phyloP scores from a whole-genome alignment of 495 filamentous ascomycete genomes.

The Daldinia bambusicola region DNA sequence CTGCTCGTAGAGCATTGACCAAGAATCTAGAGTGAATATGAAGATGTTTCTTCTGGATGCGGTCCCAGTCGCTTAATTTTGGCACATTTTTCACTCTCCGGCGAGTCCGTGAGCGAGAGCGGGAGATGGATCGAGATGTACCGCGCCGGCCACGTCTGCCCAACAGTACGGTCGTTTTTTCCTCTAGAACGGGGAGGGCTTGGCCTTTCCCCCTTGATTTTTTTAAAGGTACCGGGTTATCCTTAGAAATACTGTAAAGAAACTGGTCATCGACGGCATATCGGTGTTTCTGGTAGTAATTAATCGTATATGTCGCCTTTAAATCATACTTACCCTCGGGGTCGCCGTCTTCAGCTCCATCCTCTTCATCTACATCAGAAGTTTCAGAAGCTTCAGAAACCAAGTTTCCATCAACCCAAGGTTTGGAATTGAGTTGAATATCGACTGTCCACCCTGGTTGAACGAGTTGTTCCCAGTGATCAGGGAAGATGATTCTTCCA shows the following conservation, averaged over 20 bases:
- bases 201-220: neutral
- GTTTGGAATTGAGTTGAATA: conserved; percentile 9
- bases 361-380: neutral
- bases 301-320: conserved; percentile 12
- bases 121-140: neutral
- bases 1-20: conserved; percentile 14
- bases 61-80: conserved; percentile 8
- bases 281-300: conserved; percentile 8
- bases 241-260: conserved; percentile 1
- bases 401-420: neutral
- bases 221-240: conserved; percentile 5
- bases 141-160: neutral
- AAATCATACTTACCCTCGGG: conserved; percentile 9
- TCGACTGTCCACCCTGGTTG: conserved; percentile 6
- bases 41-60: conserved; percentile 11
- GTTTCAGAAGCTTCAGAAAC: neutral
- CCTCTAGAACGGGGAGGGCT: conserved; percentile 8
- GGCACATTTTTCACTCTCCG: neutral
- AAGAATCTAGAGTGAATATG: conserved; percentile 15
- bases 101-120: neutral
- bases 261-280: conserved; percentile 10
- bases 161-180: conserved; percentile 12
- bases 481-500: neutral
- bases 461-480: conserved; percentile 12
- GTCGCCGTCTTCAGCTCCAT: neutral